phyloP scores from a whole-genome alignment of 1,139 yeast genomes.

The Yamadazyma dushanensis region DNA sequence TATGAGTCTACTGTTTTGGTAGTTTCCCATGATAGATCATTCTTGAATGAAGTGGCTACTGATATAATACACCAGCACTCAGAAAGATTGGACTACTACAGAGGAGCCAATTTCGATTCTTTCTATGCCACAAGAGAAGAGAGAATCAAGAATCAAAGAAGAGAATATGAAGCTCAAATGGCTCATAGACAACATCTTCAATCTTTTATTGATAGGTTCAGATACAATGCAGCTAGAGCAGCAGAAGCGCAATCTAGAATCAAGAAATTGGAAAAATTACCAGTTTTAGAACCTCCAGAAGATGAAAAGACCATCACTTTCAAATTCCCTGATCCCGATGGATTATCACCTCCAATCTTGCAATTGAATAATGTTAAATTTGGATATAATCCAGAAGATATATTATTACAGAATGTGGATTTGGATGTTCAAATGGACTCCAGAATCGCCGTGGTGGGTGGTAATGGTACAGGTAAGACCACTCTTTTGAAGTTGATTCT shows the following conservation, averaged over 20 bases:
- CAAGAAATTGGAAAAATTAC: constrained; percentile 91
- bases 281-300: constrained; percentile 90
- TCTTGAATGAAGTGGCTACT: constrained; percentile 95
- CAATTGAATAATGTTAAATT: constrained; percentile 86
- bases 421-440: constrained; percentile 91
- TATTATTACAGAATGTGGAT: constrained; percentile 72
- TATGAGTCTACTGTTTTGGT: constrained; percentile 92
- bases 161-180: constrained; percentile 97
- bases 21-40: constrained; percentile 97
- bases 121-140: constrained; percentile 95
- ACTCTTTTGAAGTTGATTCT: constrained; percentile 83
- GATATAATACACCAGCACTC: constrained; percentile 97
- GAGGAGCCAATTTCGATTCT: constrained; percentile 91
- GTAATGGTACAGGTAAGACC: constrained; percentile 99
- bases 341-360: constrained; percentile 88
- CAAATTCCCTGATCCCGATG: constrained; percentile 94
- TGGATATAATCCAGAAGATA: constrained; percentile 69
- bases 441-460: constrained; percentile 95
- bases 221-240: constrained; percentile 97
- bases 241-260: constrained; percentile 98
- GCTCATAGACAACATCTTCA: constrained; percentile 93
- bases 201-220: constrained; percentile 88
- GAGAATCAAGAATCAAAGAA: constrained; percentile 86
- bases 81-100: constrained; percentile 91
- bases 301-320: constrained; percentile 84